These are phyloP conservation scores for Nakaseomyces kungkrabaensis DNA, from an alignment of 1,139 yeast species.

Conservation along the genomic window DNA sequence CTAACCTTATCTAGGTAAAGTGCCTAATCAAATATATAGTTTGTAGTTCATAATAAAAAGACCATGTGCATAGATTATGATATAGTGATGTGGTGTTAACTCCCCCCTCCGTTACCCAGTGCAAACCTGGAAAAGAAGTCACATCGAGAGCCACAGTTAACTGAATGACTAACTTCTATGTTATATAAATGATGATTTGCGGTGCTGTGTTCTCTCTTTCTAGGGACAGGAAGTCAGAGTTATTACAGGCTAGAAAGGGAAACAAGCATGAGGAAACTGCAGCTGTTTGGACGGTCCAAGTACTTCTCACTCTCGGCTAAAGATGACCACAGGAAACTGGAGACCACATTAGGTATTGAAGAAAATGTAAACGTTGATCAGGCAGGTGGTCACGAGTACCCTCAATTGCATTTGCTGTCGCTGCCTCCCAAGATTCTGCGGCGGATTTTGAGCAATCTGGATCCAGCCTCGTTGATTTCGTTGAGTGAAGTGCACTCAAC, in stretches of 20 bases:
- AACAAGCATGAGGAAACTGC: constrained; percentile 18
- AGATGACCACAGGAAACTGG: neutral
- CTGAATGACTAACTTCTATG: no score
- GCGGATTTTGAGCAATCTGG: constrained; percentile 17
- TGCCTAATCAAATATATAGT: no score
- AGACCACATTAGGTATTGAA: neutral
- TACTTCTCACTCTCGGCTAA: constrained; percentile 7
- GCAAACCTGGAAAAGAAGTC: neutral
- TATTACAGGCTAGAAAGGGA: no score
- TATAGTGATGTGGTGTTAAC: neutral
- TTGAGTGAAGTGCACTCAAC: constrained; percentile 19
- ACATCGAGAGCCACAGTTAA: neutral
- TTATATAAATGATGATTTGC: no score
- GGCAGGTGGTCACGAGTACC: neutral
- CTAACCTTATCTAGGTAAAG: no score
- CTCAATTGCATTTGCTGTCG: constrained; percentile 2
- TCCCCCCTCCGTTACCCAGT: no score
- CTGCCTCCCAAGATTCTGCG: constrained; percentile 16
- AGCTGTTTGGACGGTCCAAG: constrained; percentile 19
- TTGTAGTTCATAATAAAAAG: no score
- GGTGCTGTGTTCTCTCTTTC: no score
- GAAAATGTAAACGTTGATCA: neutral
- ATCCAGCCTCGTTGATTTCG: constrained; percentile 14
- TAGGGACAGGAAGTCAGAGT: no score
- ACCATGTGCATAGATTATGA: neutral